These are phyloP conservation scores for Triticum turgidum DNA, from an alignment of 176 grass and related monocot genomes.

Conservation along the genomic window DNA sequence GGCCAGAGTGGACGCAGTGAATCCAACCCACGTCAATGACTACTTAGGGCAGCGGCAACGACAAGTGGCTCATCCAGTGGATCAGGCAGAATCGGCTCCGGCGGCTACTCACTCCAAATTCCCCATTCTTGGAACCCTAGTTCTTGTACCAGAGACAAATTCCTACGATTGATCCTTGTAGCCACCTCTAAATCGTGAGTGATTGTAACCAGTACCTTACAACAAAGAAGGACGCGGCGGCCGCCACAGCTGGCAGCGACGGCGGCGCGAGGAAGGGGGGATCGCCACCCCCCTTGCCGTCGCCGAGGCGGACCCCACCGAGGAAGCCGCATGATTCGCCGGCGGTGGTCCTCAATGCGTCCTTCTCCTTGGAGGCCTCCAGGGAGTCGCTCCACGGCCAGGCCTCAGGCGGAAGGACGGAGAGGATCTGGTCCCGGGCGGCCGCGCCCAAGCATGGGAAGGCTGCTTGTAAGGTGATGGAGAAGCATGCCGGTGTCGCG, in stretches of 20 bases:
- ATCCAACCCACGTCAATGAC: too few relatives aligned
- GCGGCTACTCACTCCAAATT: too few relatives aligned
- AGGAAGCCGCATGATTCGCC: conserved; percentile 52
- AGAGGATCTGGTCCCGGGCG: conserved; percentile 32
- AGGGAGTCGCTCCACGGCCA: conserved; percentile 49
- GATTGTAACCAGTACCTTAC: too few relatives aligned
- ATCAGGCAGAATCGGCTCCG: too few relatives aligned
- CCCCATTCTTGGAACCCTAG: too few relatives aligned
- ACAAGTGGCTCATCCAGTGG: too few relatives aligned
- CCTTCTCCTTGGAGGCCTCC: conserved; percentile 79
- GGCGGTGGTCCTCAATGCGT: conserved; percentile 42
- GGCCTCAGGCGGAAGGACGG: conserved; percentile 42
- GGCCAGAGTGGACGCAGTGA: too few relatives aligned
- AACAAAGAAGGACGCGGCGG: conserved; percentile 4
- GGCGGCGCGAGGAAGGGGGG: background rate
- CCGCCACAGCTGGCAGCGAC: background rate
- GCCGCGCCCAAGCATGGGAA: conserved; percentile 49
- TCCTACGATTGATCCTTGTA: too few relatives aligned
- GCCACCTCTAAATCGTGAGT: too few relatives aligned
- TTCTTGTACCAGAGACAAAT: too few relatives aligned
- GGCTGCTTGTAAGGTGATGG: conserved; percentile 21
- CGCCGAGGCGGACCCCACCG: conserved; percentile 28
- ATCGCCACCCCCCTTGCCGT: background rate
- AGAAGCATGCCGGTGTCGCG: conserved; percentile 21
- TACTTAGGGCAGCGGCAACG: too few relatives aligned